These are phyloP conservation scores for Leucosporidium yakuticum DNA, from an alignment of 768 basidiomycete genomes.

Conservation along the genomic window DNA sequence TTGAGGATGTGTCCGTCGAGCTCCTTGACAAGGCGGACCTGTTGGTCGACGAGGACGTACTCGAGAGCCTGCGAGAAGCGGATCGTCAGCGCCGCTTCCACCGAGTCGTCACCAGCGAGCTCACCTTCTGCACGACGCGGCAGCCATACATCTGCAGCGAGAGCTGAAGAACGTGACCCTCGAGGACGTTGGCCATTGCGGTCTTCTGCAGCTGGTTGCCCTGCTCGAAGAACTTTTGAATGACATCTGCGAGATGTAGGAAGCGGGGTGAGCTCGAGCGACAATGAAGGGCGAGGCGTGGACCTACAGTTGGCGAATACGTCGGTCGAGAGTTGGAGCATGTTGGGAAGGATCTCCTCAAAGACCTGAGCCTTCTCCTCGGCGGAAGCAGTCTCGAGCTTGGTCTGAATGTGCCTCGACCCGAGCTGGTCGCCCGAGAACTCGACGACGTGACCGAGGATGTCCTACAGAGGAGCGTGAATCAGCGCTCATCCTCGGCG, in stretches of 20 bases:
- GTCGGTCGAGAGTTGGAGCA: conserved; percentile 73
- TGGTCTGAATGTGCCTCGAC: conserved; percentile 94
- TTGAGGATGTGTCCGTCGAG: conserved; percentile 71
- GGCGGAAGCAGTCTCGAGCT: conserved; percentile 65
- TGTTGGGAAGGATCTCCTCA: conserved; percentile 78
- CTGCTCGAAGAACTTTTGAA: conserved; percentile 88
- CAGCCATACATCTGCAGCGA: conserved; percentile 94
- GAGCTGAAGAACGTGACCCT: conserved; percentile 66
- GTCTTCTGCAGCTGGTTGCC: conserved; percentile 71
- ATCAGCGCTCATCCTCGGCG: neutral
- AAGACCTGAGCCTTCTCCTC: conserved; percentile 76
- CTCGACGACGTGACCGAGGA: conserved; percentile 76
- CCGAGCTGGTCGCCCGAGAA: conserved; percentile 93
- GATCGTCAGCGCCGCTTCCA: neutral
- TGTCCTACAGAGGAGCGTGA: conserved; percentile 55
- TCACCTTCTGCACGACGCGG: conserved; percentile 86
- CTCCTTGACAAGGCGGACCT: conserved; percentile 66
- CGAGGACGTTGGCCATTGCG: conserved; percentile 63
- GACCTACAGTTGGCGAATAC: conserved; percentile 94
- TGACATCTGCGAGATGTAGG: conserved; percentile 55
- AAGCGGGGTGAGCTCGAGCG: neutral
- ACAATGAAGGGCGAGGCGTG: conserved; percentile 11
- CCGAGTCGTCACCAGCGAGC: neutral
- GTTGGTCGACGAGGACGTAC: conserved; percentile 68
- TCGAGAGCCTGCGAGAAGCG: conserved; percentile 66